Evolutionary conservation across 768 basidiomycete genomes (phyloP), one percentile per base, ranked within the genome.

Genomic region (Collybia sordida): DNA sequence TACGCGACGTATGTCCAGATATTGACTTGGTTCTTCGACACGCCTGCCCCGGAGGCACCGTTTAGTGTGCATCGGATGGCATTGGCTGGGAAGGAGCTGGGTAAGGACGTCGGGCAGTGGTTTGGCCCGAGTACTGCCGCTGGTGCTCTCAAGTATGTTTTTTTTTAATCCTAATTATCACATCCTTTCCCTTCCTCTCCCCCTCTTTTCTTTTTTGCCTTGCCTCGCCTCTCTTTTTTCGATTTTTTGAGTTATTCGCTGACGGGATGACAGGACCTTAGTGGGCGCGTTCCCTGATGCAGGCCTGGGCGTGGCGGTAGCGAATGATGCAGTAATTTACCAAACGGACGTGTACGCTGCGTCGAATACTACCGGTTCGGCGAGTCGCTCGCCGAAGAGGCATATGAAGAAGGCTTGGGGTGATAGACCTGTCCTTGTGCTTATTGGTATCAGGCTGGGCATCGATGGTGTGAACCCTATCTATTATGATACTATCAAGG

Each of bases 71-170:
- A 99, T 67, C 81, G 93, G 41, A 97, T 99, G 88, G 95, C 95
- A 0, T 73, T 94, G 18, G 88, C 94, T 0, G 96, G 96, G 0
- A 95, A 98, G 63, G 88, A 94, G 58, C 79, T 98, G 1, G 96
- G 96, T 11, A 98, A 91, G 53, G 91, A 93, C 56, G 89, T 98
- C 0, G 96, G 96, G 1, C 89, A 93, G 66, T 98, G 96, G 96
- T 98, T 98, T 61, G 96, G 96, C 0, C 96, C 96, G 0, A 95
- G 91, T 62, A 93, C 91, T 0, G 97, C 96, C n/a, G 94, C 95
- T 6, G 94, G 95, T 31, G 95, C 93, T 9, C 89, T 98, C 71
- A 93, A 89, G 89, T 92, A 62, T 49, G 78, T 64, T 7, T 41
- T n/a, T n/a, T n/a, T n/a, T n/a, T n/a, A n/a, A n/a, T n/a, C n/a